phyloP scores from a whole-genome alignment of 1,284 basidiomycete species.

The Tilletia caries region DNA sequence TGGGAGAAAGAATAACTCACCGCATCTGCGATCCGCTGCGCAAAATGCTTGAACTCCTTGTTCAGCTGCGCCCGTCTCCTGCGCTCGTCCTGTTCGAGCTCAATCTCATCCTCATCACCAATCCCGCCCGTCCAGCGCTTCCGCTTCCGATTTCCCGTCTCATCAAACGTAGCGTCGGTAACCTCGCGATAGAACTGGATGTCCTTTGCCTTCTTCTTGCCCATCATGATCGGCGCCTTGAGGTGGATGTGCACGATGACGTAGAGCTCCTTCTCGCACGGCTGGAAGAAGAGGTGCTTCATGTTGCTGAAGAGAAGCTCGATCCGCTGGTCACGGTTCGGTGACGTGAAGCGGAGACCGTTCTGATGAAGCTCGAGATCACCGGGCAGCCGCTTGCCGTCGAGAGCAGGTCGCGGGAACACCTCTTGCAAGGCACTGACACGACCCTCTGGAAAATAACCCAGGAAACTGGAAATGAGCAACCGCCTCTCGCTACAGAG shows the following conservation, averaged over 20 bases:
- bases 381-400: conserved; percentile 83
- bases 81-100: conserved; percentile 95
- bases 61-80: conserved; percentile 83
- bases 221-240: conserved; percentile 94
- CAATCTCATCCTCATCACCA: conserved; percentile 94
- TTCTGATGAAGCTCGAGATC: conserved; percentile 98
- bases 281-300: conserved; percentile 98
- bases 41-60: conserved; percentile 90
- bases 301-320: conserved; percentile 87
- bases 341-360: conserved; percentile 87
- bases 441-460: conserved; percentile 39
- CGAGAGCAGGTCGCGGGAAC: conserved; percentile 86
- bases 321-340: conserved; percentile 53
- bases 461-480: background rate
- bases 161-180: conserved; percentile 95
- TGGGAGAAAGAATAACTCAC: conserved; percentile 50
- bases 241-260: conserved; percentile 93
- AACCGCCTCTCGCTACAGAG: background rate
- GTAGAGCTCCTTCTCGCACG: conserved; percentile 92
- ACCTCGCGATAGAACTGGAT: conserved; percentile 99
- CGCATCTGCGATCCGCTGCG: conserved; percentile 87
- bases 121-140: conserved; percentile 80
- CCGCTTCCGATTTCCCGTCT: conserved; percentile 96
- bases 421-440: conserved; percentile 71
- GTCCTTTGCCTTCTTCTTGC: conserved; percentile 97